Conservation (phyloP, 1,284 basidiomycete species). For the Prillingera fragicola region DNA sequence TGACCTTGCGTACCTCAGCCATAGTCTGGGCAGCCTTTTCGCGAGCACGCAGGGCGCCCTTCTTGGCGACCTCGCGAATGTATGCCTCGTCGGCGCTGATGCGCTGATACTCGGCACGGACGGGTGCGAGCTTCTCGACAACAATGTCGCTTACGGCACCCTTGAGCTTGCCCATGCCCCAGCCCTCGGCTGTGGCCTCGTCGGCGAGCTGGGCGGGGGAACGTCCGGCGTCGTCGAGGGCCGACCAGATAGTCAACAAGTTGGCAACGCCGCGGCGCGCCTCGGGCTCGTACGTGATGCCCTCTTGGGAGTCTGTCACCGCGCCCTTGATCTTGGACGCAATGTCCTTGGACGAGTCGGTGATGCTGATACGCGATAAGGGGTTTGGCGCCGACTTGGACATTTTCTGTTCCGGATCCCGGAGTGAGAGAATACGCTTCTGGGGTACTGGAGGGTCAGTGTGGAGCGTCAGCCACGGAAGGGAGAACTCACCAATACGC, state of each 20-base stretch:
- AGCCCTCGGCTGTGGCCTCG: constrained; percentile 51
- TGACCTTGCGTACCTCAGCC: constrained; percentile 58
- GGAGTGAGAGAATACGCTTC: constrained; percentile 69
- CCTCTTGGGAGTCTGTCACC: constrained; percentile 72
- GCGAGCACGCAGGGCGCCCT: constrained; percentile 63
- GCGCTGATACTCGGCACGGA: constrained; percentile 64
- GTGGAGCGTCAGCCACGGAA: not conserved
- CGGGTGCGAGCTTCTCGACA: constrained; percentile 61
- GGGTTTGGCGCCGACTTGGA: constrained; percentile 81
- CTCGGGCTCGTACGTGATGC: constrained; percentile 71
- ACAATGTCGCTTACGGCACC: constrained; percentile 66
- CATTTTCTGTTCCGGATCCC: constrained; percentile 85
- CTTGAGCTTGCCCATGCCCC: constrained; percentile 63
- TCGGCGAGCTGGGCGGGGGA: constrained; percentile 53
- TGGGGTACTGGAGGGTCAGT: constrained; percentile 58
- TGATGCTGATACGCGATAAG: constrained; percentile 79
- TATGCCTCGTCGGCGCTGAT: constrained; percentile 60
- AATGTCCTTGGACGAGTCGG: constrained; percentile 64
- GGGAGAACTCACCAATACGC: constrained; percentile 61
- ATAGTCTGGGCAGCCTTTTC: constrained; percentile 61
- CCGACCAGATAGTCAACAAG: constrained; percentile 64
- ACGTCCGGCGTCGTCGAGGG: constrained; percentile 16
- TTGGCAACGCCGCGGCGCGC: constrained; percentile 77
- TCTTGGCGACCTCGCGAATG: constrained; percentile 58
- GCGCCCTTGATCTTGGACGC: constrained; percentile 68